Percentiles rank a stretch among this genome's conserved stretches.
Conservation (phyloP, 2,329 filamentous ascomycete genomes). For the Aspergillus quadrilineatus region DNA sequence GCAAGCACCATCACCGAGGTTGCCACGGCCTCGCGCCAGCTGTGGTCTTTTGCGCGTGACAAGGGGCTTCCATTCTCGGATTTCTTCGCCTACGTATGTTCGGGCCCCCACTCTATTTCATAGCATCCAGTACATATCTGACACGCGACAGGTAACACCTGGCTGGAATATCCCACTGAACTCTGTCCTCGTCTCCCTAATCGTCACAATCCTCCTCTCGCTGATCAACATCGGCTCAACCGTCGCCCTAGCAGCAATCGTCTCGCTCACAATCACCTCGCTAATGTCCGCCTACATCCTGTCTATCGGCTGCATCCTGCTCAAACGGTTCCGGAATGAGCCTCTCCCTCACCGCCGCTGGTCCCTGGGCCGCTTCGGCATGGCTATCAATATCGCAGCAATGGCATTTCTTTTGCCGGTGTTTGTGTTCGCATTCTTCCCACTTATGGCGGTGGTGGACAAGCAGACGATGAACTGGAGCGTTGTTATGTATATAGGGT, state of each 20-base stretch:
- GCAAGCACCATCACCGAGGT: slow-evolving; percentile 55
- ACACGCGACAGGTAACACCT: slow-evolving; percentile 32
- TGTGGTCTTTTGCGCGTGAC: slow-evolving; percentile 55
- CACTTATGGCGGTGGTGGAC: slow-evolving; percentile 33
- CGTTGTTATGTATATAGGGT: slow-evolving; percentile 46
- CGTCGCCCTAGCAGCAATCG: slow-evolving; percentile 45
- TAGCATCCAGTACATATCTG: not conserved
- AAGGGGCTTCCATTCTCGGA: slow-evolving; percentile 41
- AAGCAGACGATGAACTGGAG: slow-evolving; percentile 50
- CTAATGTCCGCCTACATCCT: slow-evolving; percentile 47
- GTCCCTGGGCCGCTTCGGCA: slow-evolving; percentile 46
- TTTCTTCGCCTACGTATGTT: slow-evolving; percentile 40
- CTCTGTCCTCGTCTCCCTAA: slow-evolving; percentile 48
- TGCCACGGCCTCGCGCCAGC: slow-evolving; percentile 57
- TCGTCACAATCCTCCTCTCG: slow-evolving; percentile 46
- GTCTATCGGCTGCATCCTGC: slow-evolving; percentile 48
- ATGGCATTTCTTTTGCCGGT: slow-evolving; percentile 41
- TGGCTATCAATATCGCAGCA: slow-evolving; percentile 45
- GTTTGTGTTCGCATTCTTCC: slow-evolving; percentile 50
- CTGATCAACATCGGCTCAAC: slow-evolving; percentile 55
- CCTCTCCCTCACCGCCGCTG: slow-evolving; percentile 47
- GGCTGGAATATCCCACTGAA: slow-evolving; percentile 48
- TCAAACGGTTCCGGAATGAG: slow-evolving; percentile 45
- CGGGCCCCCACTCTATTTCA: not conserved
- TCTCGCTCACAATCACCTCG: slow-evolving; percentile 44